Evolutionary conservation across 2,329 filamentous ascomycete species (phyloP).

Genomic region (Ophiostoma tasmaniense): DNA sequence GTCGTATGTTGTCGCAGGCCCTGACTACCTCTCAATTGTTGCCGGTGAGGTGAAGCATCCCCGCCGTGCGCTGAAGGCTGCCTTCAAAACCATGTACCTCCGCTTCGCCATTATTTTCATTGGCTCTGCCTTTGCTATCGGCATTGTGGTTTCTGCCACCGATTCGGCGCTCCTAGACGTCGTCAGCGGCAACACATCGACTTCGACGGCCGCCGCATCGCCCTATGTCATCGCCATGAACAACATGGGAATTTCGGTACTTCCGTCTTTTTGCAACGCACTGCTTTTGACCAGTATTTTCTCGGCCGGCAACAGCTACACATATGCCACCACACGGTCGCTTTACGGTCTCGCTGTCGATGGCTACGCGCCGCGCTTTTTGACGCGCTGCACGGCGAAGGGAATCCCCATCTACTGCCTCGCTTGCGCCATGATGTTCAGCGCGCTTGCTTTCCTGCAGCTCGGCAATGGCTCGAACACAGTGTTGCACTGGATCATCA

Average conservation of each 20-base stretch:
- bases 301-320: conserved; percentile 53
- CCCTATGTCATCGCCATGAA: conserved; percentile 63
- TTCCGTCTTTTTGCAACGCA: conserved; percentile 59
- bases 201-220: conserved; percentile 42
- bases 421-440: conserved; percentile 29
- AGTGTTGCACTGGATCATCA: conserved; percentile 36
- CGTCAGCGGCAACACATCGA: conserved; percentile 22
- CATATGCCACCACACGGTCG: conserved; percentile 37
- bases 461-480: conserved; percentile 28
- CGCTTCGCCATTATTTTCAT: conserved; percentile 64
- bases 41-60: conserved; percentile 62
- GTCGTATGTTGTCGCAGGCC: conserved; percentile 36
- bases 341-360: conserved; percentile 34
- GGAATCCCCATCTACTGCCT: conserved; percentile 36
- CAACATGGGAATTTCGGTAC: conserved; percentile 56
- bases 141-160: conserved; percentile 60
- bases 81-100: conserved; percentile 60
- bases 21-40: conserved; percentile 60
- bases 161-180: conserved; percentile 34
- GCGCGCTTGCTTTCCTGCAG: conserved; percentile 34
- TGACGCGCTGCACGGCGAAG: conserved; percentile 26
- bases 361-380: conserved; percentile 33
- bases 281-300: conserved; percentile 52
- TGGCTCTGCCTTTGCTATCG: conserved; percentile 54
- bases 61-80: conserved; percentile 55